Evolutionary conservation across 176 grass and related monocot genomes (phyloP).

Genomic region (Triticum aestivum): IWGSC_CS_RefSeq_v2.1 NC_057802.1:128442590-128443089

Average conservation of each 20-base stretch:
- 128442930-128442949: too few species aligned
- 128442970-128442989: too few species aligned
- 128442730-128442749: background rate
- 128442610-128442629: background rate
- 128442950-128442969: too few species aligned
- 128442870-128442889: too few species aligned
- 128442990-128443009: too few species aligned
- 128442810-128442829: background rate
- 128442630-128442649: background rate
- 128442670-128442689: background rate
- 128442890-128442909: too few species aligned
- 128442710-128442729: background rate
- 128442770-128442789: background rate
- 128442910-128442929: too few species aligned
- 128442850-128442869: too few species aligned
- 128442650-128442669: background rate
- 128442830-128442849: background rate
- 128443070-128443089: background rate
- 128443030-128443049: too few species aligned
- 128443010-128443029: too few species aligned
- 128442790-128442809: background rate
- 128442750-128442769: background rate
- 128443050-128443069: background rate
- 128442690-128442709: background rate
- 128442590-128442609: background rate